Percentiles rank a stretch among this genome's conserved stretches.
phyloP scores from a whole-genome alignment of 2,329 filamentous ascomycete species.

The Stagonosporopsis cucurbitacearum region DNA sequence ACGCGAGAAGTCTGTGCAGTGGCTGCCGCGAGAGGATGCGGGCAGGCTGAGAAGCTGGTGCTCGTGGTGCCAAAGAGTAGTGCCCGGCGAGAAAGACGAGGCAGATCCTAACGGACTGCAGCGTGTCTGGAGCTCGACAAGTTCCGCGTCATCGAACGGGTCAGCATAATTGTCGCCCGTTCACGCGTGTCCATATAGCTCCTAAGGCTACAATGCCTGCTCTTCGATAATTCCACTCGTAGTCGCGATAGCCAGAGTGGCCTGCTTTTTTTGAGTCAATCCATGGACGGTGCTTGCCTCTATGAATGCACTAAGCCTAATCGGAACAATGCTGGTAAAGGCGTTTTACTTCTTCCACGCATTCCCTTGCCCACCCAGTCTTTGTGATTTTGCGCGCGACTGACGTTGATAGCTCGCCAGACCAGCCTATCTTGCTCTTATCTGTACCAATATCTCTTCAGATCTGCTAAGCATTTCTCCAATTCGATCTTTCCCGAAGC shows the following conservation, averaged over 20 bases:
- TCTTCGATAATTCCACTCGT: neutral
- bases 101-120: constrained; percentile 6
- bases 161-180: neutral
- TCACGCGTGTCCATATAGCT: neutral
- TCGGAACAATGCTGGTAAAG: no score
- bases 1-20: constrained; percentile 55
- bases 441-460: no score
- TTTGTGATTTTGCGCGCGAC: no score
- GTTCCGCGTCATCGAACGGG: constrained; percentile 5
- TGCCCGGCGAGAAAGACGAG: constrained; percentile 63
- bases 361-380: no score
- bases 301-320: neutral
- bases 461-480: no score
- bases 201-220: neutral
- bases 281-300: no score
- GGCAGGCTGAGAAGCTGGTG: constrained; percentile 82
- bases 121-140: constrained; percentile 13
- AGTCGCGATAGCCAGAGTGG: neutral
- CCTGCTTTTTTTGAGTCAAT: no score
- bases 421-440: no score
- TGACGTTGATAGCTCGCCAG: no score
- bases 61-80: constrained; percentile 84
- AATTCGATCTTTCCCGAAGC: no score
- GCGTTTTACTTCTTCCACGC: no score
- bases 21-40: constrained; percentile 72